Evolutionary conservation across 2,329 filamentous ascomycete genomes (phyloP), one percentile per base, ranked within the genome.

Genomic region (Fusarium nisikadoi): DNA sequence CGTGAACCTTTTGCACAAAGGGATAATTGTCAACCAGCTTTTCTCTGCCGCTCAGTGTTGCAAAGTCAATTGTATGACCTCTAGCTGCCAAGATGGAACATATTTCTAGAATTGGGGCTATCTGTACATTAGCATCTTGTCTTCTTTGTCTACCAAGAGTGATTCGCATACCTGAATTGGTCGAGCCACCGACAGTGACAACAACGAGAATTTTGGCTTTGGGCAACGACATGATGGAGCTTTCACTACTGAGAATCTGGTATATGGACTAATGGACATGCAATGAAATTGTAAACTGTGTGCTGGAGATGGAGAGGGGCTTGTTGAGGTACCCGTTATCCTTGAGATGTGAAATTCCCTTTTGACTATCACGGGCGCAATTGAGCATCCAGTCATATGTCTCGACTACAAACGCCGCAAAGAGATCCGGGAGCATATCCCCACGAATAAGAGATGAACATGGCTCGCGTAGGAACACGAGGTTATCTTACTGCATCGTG

Each of bases 61-160:
- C 57, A 38, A 61, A 61, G 20, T 61, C 57, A 61, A 61, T 61
- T 16, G n/a, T 61, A n/a, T 61, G 57, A 6, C 38, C 57, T 36
- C 57, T 54, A 27, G 29, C 31, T 45, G 57, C 47, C 11, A 61
- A n/a, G 2, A 61, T 27, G 14, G 57, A 54, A 25, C 57, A 61
- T 54, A 61, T 54, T 13, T 54, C 57, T 6, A 61, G 39, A 4
- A 61, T 61, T 9, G 57, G 47, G 2, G 57, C 47, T 61, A 14
- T 20, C 11, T 11, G 13, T 6, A 5, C 5, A 8, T 54, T 31
- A 61, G 13, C 5, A 13, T 36, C 4, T 13, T 6, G 7, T 6
- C 2, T 27, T 27, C 7, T 13, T 8, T 14, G 9, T 29, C 7
- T 29, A 29, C 14, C 1, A 9, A 27, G 12, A n/a, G 17, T 27